phyloP scores from a whole-genome alignment of 208 protist species.

The Acanthamoeba sp. region DNA sequence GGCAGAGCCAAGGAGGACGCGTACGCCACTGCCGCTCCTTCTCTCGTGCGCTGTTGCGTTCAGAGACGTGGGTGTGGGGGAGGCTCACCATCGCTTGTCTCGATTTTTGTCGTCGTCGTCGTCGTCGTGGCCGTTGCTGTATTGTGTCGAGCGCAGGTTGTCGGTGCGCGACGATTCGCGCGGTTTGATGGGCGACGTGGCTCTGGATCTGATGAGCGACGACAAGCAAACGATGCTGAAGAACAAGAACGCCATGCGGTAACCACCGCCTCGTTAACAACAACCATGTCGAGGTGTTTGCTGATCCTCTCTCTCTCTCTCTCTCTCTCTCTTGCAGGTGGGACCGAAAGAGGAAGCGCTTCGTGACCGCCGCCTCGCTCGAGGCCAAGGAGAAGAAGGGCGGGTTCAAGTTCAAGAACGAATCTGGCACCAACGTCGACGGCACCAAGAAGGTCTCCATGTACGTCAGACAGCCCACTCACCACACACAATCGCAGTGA shows the following conservation, averaged over 20 bases:
- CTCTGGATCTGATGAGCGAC: conserved; percentile 52
- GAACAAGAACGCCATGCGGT: conserved; percentile 15
- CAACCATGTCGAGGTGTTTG: background rate
- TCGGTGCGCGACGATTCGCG: background rate
- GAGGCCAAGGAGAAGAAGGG: conserved; percentile 21
- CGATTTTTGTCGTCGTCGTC: background rate
- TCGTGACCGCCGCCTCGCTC: conserved; percentile 1
- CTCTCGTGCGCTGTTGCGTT: background rate
- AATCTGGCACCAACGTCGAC: background rate
- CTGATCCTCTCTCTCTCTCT: background rate
- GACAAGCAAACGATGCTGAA: conserved; percentile 1
- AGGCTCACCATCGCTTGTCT: too few relatives aligned
- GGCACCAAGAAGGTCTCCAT: conserved; percentile 39
- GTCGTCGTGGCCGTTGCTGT: background rate
- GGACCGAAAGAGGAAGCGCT: conserved; percentile 62
- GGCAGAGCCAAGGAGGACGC: conserved; percentile 41
- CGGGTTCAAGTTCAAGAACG: conserved; percentile 29
- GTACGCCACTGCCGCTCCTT: background rate
- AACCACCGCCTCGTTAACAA: too few relatives aligned
- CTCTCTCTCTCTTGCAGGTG: background rate
- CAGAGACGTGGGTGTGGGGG: too few relatives aligned
- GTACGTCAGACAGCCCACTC: background rate
- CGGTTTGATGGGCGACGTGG: conserved; percentile 22
- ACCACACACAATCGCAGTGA: background rate
- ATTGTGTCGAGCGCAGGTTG: background rate